phyloP scores from a whole-genome alignment of 148 eudicot genomes.

The Rhododendron griersonianum region DNA sequence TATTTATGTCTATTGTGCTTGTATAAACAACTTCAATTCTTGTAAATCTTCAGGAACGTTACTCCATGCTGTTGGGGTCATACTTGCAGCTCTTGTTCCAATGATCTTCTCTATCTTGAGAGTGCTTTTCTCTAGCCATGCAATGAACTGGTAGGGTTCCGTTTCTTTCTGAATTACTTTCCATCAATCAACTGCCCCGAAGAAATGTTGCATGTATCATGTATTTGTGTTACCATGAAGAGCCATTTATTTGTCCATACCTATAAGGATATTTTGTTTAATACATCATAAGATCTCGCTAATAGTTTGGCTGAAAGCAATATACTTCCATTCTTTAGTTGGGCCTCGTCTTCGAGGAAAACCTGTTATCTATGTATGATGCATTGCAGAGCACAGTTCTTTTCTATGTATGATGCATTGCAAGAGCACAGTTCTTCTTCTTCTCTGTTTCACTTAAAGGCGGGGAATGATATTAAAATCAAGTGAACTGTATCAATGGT shows the following conservation, averaged over 20 bases:
- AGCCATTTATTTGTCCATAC: neutral
- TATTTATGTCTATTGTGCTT: neutral
- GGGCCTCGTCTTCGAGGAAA: neutral
- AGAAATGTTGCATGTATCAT: neutral
- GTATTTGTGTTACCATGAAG: neutral
- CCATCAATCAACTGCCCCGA: neutral
- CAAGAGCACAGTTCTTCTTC: neutral
- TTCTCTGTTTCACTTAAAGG: neutral
- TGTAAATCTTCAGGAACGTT: slow-evolving; percentile 53
- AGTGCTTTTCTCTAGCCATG: slow-evolving; percentile 53
- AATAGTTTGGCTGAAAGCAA: neutral
- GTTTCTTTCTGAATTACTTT: slow-evolving; percentile 5
- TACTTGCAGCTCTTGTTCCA: slow-evolving; percentile 64
- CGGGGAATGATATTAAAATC: neutral
- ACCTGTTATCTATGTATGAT: slow-evolving; percentile 3
- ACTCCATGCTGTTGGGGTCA: slow-evolving; percentile 51
- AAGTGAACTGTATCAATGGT: neutral
- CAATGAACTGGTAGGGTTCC: slow-evolving; percentile 82
- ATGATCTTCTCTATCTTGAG: slow-evolving; percentile 54
- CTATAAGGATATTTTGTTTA: neutral
- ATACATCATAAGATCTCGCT: neutral
- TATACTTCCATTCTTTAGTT: neutral
- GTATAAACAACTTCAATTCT: neutral
- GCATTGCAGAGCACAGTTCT: neutral
- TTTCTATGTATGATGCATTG: neutral